Percentiles rank a stretch among this genome's conserved stretches.
Conservation (phyloP, 2,329 filamentous ascomycete species). For the Colletotrichum sansevieriae region DNA sequence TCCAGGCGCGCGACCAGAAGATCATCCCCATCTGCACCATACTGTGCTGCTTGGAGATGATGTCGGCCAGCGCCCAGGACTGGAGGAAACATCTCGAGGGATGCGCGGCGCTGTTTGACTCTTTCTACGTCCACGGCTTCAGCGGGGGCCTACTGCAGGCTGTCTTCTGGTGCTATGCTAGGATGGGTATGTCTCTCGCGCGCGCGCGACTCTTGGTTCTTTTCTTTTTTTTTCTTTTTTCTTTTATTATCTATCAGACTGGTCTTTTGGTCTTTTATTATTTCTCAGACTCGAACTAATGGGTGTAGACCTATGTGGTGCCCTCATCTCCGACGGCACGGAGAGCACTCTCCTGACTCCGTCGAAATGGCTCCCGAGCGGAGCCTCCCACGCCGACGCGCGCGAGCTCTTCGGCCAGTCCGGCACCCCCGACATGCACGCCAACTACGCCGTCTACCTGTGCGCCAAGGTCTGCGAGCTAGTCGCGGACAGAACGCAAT, state of each 20-base stretch:
- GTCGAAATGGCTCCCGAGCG: conserved; percentile 61
- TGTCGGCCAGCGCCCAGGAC: conserved; percentile 57
- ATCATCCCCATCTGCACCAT: conserved; percentile 56
- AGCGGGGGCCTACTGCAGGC: conserved; percentile 65
- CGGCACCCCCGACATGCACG: conserved; percentile 64
- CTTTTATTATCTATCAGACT: no score
- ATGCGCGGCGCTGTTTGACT: conserved; percentile 67
- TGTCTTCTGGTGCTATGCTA: conserved; percentile 70
- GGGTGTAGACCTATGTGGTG: conserved; percentile 64
- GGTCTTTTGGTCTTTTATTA: no score
- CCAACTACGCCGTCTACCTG: conserved; percentile 71
- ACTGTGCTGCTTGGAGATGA: conserved; percentile 58
- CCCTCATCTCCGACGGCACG: conserved; percentile 66
- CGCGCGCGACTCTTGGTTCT: neutral
- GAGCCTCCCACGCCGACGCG: conserved; percentile 52
- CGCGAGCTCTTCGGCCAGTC: conserved; percentile 51
- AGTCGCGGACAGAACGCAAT: conserved; percentile 61
- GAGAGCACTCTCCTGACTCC: conserved; percentile 65
- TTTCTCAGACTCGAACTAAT: neutral
- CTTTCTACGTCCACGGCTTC: conserved; percentile 66
- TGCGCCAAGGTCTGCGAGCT: conserved; percentile 65
- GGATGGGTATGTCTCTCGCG: conserved; percentile 59
- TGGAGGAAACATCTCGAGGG: conserved; percentile 71
- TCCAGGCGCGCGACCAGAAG: conserved; percentile 50
- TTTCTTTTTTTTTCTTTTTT: no score